Evolutionary conservation across 2,329 filamentous ascomycete genomes (phyloP).

Genomic region (Fusarium siculi): DNA sequence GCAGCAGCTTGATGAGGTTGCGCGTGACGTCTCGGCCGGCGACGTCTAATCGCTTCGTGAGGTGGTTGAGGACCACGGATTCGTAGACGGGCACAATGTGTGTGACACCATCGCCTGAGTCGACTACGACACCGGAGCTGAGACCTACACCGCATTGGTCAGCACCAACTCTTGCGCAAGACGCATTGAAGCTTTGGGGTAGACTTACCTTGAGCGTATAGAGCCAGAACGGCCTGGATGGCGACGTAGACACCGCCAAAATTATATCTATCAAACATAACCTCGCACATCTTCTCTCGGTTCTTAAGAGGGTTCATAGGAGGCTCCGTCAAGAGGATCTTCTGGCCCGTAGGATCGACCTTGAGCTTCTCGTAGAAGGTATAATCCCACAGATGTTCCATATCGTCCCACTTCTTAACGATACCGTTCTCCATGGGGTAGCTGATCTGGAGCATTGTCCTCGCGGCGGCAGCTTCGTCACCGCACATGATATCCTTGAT

Average conservation of each 20-base stretch:
- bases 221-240: constrained; percentile 93
- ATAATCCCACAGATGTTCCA: constrained; percentile 99
- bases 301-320: constrained; percentile 98
- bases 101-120: constrained; percentile 97
- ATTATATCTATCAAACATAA: constrained; percentile 98
- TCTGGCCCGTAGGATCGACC: constrained; percentile 88
- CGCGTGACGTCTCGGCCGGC: constrained; percentile 98
- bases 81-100: constrained; percentile 99
- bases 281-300: constrained; percentile 96
- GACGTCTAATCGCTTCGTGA: constrained; percentile 92
- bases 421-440: constrained; percentile 99
- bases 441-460: constrained; percentile 97
- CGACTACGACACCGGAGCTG: constrained; percentile 95
- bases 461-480: constrained; percentile 94
- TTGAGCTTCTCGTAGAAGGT: constrained; percentile 98
- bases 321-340: constrained; percentile 96
- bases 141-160: constrained; percentile 65
- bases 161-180: neutral
- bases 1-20: constrained; percentile 93
- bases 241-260: constrained; percentile 98
- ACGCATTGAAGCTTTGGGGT: neutral
- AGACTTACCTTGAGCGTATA: constrained; percentile 89
- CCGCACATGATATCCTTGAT: constrained; percentile 99
- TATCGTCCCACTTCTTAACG: constrained; percentile 99
- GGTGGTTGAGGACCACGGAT: constrained; percentile 95